Evolutionary conservation across 371 early-diverging fungal genomes (phyloP).

Genomic region (Coemansia sp.): DNA sequence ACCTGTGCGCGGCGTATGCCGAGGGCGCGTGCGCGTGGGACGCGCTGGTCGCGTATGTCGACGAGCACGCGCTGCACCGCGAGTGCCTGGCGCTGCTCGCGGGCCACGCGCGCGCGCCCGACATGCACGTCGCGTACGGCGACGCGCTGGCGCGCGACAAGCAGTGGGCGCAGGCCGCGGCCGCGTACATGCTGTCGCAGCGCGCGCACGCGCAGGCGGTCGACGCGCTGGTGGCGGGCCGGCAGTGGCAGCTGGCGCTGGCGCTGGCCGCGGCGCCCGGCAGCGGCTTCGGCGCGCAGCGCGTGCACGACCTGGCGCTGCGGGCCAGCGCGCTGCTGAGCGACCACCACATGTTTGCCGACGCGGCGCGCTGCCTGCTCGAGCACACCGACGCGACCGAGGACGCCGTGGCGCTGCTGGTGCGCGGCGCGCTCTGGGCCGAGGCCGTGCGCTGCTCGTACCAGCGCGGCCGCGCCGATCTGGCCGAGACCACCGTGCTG

Average conservation of each 20-base stretch:
- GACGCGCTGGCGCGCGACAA: constrained; percentile 59
- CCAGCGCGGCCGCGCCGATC: constrained; percentile 58
- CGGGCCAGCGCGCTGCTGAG: constrained; percentile 28
- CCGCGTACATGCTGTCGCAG: constrained; percentile 64
- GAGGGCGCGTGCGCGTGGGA: constrained; percentile 52
- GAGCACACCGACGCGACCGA: constrained; percentile 52
- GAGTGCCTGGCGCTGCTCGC: not conserved
- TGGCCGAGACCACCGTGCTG: constrained; percentile 72
- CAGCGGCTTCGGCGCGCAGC: constrained; percentile 6
- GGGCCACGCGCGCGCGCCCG: constrained; percentile 41
- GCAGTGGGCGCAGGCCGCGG: constrained; percentile 71
- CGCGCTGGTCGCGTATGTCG: constrained; percentile 64
- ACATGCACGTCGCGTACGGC: constrained; percentile 63
- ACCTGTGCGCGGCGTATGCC: constrained; percentile 56
- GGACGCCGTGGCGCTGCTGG: constrained; percentile 42
- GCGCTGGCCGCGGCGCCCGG: constrained; percentile 55
- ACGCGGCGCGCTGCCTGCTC: constrained; percentile 47
- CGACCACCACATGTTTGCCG: constrained; percentile 36
- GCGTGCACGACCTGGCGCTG: constrained; percentile 37
- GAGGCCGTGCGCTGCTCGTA: constrained; percentile 51
- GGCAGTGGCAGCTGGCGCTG: constrained; percentile 69
- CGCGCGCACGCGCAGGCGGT: constrained; percentile 62
- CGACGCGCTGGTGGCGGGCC: constrained; percentile 65
- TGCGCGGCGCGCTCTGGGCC: constrained; percentile 45
- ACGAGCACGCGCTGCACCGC: constrained; percentile 12